These are phyloP conservation scores for Rhodofomes roseus DNA, from an alignment of 1,284 basidiomycete genomes.

Conservation along the genomic window DNA sequence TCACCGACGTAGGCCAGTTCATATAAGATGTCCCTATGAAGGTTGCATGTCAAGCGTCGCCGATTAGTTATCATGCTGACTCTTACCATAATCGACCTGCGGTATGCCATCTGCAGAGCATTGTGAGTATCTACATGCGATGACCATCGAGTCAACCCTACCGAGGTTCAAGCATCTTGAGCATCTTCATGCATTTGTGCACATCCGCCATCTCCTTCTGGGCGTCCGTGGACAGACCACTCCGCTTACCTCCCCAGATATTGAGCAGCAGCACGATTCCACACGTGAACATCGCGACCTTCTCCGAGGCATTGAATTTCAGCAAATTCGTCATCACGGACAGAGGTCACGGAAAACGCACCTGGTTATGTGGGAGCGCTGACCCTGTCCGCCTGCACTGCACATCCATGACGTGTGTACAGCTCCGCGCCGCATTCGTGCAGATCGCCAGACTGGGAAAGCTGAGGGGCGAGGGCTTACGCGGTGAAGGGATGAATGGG, in stretches of 20 bases:
- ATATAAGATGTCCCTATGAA: conserved; percentile 58
- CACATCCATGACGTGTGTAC: conserved; percentile 50
- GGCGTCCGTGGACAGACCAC: conserved; percentile 50
- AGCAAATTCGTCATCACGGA: not conserved
- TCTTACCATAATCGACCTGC: conserved; percentile 43
- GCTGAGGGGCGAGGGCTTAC: conserved; percentile 37
- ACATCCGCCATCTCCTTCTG: conserved; percentile 69
- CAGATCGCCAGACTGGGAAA: conserved; percentile 63
- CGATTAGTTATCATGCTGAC: not conserved
- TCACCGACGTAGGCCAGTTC: conserved; percentile 67
- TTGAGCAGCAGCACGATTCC: conserved; percentile 69
- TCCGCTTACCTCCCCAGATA: conserved; percentile 68
- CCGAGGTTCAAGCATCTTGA: conserved; percentile 49
- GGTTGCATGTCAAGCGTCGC: not conserved
- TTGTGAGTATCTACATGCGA: not conserved
- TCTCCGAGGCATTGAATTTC: not conserved
- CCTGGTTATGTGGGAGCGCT: conserved; percentile 24
- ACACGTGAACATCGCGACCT: conserved; percentile 54
- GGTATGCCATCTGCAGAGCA: conserved; percentile 39
- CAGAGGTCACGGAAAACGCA: conserved; percentile 5
- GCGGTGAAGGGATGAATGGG: conserved; percentile 56
- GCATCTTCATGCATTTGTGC: conserved; percentile 61
- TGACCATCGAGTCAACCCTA: conserved; percentile 24
- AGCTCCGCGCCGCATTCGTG: conserved; percentile 58
- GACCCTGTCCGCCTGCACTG: conserved; percentile 27